Evolutionary conservation across 192 early-diverging fungal species (phyloP).

Genomic region (Coemansia sp.): DNA sequence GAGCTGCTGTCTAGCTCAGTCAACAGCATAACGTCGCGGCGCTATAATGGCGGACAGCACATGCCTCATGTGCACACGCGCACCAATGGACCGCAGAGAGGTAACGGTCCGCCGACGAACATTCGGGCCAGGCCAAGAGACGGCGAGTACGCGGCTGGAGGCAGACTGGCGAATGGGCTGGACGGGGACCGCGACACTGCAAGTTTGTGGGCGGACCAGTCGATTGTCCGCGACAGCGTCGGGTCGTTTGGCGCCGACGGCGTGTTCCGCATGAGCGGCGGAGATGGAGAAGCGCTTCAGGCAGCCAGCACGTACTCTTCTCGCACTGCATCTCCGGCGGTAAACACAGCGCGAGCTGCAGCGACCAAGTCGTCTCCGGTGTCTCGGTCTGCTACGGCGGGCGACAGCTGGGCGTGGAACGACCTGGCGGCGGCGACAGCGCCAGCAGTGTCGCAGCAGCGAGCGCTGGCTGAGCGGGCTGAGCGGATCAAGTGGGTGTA

Average conservation of each 20-base stretch:
- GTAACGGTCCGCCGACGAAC: constrained; percentile 7
- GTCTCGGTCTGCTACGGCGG: neutral
- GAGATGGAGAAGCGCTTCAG: constrained; percentile 31
- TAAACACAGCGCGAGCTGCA: no score
- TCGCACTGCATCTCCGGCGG: constrained; percentile 14
- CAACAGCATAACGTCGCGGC: constrained; percentile 56
- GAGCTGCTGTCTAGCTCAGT: constrained; percentile 52
- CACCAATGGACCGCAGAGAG: neutral
- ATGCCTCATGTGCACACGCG: constrained; percentile 4
- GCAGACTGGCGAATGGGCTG: neutral
- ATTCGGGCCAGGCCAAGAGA: constrained; percentile 9
- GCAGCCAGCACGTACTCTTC: constrained; percentile 5
- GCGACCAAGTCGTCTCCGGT: constrained; percentile 2
- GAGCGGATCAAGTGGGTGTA: constrained; percentile 72
- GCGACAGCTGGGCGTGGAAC: constrained; percentile 20
- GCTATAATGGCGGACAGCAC: constrained; percentile 37
- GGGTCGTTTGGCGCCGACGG: constrained; percentile 70
- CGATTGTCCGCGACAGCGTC: constrained; percentile 57
- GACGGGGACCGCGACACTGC: constrained; percentile 38
- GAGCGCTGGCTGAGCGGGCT: constrained; percentile 32
- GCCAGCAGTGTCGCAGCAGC: constrained; percentile 4
- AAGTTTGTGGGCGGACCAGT: constrained; percentile 56
- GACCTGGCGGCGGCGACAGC: constrained; percentile 14
- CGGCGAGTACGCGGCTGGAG: neutral
- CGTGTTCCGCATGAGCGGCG: constrained; percentile 61